Evolutionary conservation across 768 basidiomycete genomes (phyloP).

Genomic region (Lanmaoa pseudosensibilis): DNA sequence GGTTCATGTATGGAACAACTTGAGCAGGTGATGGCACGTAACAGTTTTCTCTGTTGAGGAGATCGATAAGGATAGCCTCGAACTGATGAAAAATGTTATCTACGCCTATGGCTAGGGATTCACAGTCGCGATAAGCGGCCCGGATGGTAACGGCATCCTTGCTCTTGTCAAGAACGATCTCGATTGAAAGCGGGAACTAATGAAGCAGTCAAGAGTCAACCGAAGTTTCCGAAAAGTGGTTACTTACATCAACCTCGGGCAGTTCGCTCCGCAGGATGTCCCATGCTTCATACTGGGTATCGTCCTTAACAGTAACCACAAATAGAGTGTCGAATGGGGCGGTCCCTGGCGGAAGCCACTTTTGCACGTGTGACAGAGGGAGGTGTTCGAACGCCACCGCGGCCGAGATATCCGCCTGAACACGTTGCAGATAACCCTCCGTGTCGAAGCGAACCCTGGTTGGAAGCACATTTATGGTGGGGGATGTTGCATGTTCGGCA

Average conservation of each 20-base stretch:
- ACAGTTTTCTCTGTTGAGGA: constrained; percentile 11
- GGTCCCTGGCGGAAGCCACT: constrained; percentile 28
- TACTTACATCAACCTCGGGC: constrained; percentile 33
- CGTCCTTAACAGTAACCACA: constrained; percentile 29
- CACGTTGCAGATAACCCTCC: constrained; percentile 15
- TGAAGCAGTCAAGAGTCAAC: not conserved
- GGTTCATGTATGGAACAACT: not conserved
- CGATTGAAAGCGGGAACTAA: constrained; percentile 26
- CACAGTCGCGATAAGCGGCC: constrained; percentile 25
- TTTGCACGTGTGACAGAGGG: constrained; percentile 32
- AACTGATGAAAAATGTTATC: constrained; percentile 24
- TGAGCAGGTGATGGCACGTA: not conserved
- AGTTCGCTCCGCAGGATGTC: constrained; percentile 30
- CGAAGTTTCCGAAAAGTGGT: not conserved
- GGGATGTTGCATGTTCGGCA: constrained; percentile 24
- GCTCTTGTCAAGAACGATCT: constrained; percentile 25
- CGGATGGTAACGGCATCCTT: constrained; percentile 18
- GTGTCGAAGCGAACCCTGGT: constrained; percentile 23
- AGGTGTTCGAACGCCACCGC: constrained; percentile 32
- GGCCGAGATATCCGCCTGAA: constrained; percentile 30
- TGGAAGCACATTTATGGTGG: constrained; percentile 32
- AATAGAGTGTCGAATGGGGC: constrained; percentile 34
- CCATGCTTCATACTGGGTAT: constrained; percentile 21
- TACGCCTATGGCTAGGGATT: constrained; percentile 17
- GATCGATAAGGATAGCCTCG: constrained; percentile 24